Conservation (phyloP, 2,329 filamentous ascomycete genomes). For the Cladophialophora bantiana region DNA sequence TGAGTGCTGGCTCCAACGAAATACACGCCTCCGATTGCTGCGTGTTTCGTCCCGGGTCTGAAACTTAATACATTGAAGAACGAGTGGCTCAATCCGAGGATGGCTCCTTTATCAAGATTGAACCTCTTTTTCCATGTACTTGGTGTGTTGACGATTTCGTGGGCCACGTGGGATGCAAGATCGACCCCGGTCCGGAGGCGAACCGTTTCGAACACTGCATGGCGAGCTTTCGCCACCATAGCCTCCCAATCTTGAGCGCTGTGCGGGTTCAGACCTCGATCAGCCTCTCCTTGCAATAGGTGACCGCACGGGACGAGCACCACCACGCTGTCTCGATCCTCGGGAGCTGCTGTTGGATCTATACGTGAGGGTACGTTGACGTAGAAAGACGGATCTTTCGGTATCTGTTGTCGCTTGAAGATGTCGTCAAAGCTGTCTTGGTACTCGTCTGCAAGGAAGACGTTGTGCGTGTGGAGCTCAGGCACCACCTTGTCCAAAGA, state of each 20-base stretch:
- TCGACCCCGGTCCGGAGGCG: constrained; percentile 65
- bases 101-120: constrained; percentile 77
- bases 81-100: constrained; percentile 73
- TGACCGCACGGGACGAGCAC: constrained; percentile 77
- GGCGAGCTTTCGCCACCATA: constrained; percentile 66
- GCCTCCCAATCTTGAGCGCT: constrained; percentile 65
- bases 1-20: constrained; percentile 79
- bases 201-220: constrained; percentile 68
- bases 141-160: constrained; percentile 73
- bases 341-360: constrained; percentile 71
- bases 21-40: constrained; percentile 57
- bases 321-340: constrained; percentile 69
- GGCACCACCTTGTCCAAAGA: constrained; percentile 66
- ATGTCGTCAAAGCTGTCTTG: constrained; percentile 76
- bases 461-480: constrained; percentile 74
- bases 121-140: constrained; percentile 69
- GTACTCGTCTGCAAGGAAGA: constrained; percentile 78
- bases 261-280: constrained; percentile 40
- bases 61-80: constrained; percentile 63
- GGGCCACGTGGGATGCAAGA: constrained; percentile 56
- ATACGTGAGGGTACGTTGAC: constrained; percentile 76
- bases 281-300: constrained; percentile 52
- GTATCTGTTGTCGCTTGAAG: constrained; percentile 72
- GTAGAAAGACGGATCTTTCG: constrained; percentile 75
- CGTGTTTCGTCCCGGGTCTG: constrained; percentile 45